Conservation (phyloP, 179 eudicot genomes). For the Beta macrorhiza region DNA sequence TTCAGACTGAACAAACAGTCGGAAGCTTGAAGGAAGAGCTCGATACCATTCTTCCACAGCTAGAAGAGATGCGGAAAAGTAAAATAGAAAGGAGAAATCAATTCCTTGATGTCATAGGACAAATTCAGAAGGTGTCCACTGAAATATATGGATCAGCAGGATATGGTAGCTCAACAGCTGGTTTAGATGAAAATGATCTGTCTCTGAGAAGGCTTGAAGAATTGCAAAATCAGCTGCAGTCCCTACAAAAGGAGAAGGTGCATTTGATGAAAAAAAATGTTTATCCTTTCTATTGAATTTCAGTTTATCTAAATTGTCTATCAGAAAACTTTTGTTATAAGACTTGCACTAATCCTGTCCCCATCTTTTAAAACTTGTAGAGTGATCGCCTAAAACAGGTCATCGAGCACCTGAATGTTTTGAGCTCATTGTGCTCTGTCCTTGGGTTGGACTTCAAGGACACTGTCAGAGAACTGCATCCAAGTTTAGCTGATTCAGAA, state of each 20-base stretch:
- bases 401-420: constrained; percentile 51
- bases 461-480: constrained; percentile 67
- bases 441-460: constrained; percentile 84
- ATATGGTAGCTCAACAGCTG: constrained; percentile 28
- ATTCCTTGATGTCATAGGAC: constrained; percentile 61
- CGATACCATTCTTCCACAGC: constrained; percentile 64
- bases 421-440: constrained; percentile 77
- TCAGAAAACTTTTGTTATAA: background rate
- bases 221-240: constrained; percentile 60
- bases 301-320: background rate
- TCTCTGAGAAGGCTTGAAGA: constrained; percentile 82
- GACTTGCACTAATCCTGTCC: constrained; percentile 4
- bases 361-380: constrained; percentile 40
- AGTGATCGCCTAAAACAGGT: constrained; percentile 75
- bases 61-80: constrained; percentile 88
- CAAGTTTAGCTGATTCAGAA: constrained; percentile 63
- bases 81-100: constrained; percentile 69
- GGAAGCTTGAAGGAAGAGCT: constrained; percentile 83
- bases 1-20: constrained; percentile 68
- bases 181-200: constrained; percentile 72
- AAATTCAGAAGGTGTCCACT: constrained; percentile 60
- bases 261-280: background rate
- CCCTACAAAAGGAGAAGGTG: constrained; percentile 88
- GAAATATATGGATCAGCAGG: constrained; percentile 55
- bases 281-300: background rate